A percentile compares a stretch with the other conserved stretches of the same genome.
These are phyloP conservation scores for Herpetospermum pedunculosum DNA, from an alignment of 306 rosid species.

Conservation along the genomic window DNA sequence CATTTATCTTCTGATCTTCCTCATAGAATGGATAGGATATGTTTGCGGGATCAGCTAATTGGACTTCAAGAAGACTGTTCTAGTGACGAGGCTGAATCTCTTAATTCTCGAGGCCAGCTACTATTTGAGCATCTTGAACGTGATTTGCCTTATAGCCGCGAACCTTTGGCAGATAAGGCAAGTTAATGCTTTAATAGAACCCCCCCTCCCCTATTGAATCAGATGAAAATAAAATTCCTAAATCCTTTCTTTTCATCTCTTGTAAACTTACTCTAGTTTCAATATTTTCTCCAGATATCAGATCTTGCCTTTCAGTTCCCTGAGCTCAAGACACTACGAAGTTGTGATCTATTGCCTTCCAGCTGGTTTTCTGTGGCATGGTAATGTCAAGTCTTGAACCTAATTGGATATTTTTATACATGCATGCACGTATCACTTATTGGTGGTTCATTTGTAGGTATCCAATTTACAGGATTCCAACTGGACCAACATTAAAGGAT, in stretches of 20 bases:
- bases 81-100: constrained; percentile 73
- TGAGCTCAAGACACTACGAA: constrained; percentile 51
- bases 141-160: constrained; percentile 70
- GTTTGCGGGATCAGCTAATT: constrained; percentile 41
- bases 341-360: constrained; percentile 61
- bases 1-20: constrained; percentile 26
- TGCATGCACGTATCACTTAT: constrained; percentile 3
- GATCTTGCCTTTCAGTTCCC: constrained; percentile 66
- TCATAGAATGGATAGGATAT: constrained; percentile 38
- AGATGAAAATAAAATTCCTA: neutral
- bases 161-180: constrained; percentile 90
- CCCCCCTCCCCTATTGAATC: neutral
- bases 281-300: constrained; percentile 32
- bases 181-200: neutral
- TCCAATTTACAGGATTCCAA: constrained; percentile 92
- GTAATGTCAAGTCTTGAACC: constrained; percentile 29
- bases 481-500: constrained; percentile 85
- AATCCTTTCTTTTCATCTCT: neutral
- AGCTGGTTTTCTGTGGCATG: constrained; percentile 98
- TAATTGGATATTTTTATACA: neutral
- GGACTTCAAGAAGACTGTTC: constrained; percentile 58
- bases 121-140: constrained; percentile 70
- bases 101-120: constrained; percentile 47
- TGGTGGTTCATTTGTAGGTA: constrained; percentile 42
- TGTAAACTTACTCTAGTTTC: constrained; percentile 8